Conservation (phyloP, 2,329 filamentous ascomycete genomes). For the Aureobasidium sp. region DNA sequence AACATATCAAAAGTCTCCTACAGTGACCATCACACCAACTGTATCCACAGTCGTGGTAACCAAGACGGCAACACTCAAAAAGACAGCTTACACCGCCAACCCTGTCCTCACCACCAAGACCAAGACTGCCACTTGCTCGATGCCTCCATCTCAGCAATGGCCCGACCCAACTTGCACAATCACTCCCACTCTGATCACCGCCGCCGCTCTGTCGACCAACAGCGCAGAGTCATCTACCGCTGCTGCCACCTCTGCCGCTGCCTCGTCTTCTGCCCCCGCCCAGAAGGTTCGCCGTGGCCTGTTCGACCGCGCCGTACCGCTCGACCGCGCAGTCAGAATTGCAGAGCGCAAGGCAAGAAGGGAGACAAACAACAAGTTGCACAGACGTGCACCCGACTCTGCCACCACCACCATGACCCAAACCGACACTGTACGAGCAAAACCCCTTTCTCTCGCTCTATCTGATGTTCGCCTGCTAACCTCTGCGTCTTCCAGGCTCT, state of each 20-base stretch:
- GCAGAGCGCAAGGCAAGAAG: constrained; percentile 23
- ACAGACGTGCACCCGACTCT: constrained; percentile 26
- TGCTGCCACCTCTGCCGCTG: constrained; percentile 18
- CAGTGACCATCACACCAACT: constrained; percentile 15
- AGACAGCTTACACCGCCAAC: constrained; percentile 15
- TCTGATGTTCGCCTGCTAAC: background rate
- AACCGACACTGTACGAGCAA: constrained; percentile 18
- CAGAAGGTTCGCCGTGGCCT: constrained; percentile 18
- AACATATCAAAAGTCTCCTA: constrained; percentile 8
- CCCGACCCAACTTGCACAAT: constrained; percentile 24
- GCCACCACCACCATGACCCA: constrained; percentile 25
- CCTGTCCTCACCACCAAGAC: constrained; percentile 20
- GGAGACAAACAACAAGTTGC: constrained; percentile 13
- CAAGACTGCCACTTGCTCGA: constrained; percentile 26
- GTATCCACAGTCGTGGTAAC: constrained; percentile 20
- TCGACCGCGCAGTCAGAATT: constrained; percentile 17
- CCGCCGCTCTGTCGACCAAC: constrained; percentile 15
- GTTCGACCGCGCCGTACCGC: constrained; percentile 13
- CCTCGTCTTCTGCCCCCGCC: constrained; percentile 6
- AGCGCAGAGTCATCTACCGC: background rate
- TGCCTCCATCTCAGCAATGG: constrained; percentile 17
- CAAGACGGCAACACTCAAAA: constrained; percentile 24
- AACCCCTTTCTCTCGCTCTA: background rate
- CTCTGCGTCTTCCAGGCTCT: constrained; percentile 7
- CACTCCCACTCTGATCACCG: constrained; percentile 20